Percentiles rank a stretch among this genome's conserved stretches.
Evolutionary conservation across 306 rosid species (phyloP).

Genomic region (Styphnolobium japonicum): DNA sequence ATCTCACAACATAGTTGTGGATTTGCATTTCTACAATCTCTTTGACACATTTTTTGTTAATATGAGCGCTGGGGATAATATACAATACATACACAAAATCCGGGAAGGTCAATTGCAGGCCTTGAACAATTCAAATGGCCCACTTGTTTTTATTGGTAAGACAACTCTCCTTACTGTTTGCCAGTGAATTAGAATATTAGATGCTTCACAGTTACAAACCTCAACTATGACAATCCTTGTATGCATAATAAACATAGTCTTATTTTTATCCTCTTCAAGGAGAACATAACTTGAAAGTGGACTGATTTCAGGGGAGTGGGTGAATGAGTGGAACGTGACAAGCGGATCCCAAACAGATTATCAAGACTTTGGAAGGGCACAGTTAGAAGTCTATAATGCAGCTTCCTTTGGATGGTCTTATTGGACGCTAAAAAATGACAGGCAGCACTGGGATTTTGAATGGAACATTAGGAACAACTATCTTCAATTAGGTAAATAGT

Average conservation of each 20-base stretch:
- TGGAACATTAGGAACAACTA: conserved; percentile 73
- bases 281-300: conserved; percentile 12
- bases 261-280: neutral
- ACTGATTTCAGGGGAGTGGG: conserved; percentile 50
- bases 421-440: conserved; percentile 81
- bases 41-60: conserved; percentile 70
- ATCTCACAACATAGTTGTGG: conserved; percentile 38
- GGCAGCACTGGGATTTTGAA: conserved; percentile 84
- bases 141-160: conserved; percentile 70
- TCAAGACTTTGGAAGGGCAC: conserved; percentile 71
- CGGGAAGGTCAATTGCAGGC: conserved; percentile 67
- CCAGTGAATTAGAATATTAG: neutral
- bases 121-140: conserved; percentile 68
- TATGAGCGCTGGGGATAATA: conserved; percentile 65
- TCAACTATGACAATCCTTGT: neutral
- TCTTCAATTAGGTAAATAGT: conserved; percentile 62
- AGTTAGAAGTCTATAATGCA: conserved; percentile 65
- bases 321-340: conserved; percentile 49
- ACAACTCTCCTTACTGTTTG: neutral
- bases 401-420: conserved; percentile 92
- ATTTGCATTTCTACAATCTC: conserved; percentile 59
- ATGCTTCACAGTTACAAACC: neutral
- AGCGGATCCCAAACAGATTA: conserved; percentile 62
- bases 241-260: neutral
- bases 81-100: conserved; percentile 69